These are phyloP conservation scores for Fusarium acutatum DNA, from an alignment of 2,329 filamentous ascomycete species.

Conservation along the genomic window DNA sequence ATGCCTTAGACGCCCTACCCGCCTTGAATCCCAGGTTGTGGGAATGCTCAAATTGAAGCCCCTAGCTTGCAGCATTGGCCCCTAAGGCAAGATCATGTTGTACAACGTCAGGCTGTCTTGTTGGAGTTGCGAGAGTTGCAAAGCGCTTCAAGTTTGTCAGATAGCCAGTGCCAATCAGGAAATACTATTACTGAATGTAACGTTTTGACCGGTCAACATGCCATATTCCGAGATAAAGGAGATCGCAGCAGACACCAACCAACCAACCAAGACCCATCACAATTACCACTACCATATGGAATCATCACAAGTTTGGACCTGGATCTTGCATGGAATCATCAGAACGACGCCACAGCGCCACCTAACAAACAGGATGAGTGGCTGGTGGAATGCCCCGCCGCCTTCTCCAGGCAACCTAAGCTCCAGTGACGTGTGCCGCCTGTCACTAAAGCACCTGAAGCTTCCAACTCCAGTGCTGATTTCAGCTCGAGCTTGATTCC, in stretches of 20 bases:
- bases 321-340: background rate
- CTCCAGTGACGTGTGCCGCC: constrained; percentile 32
- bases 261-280: rapidly evolving
- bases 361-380: background rate
- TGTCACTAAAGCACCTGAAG: constrained; percentile 3
- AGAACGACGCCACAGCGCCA: constrained; percentile 2
- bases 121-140: background rate
- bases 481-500: constrained; percentile 12
- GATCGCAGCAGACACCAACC: background rate
- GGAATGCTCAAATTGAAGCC: rapidly evolving
- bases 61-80: background rate
- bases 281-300: background rate
- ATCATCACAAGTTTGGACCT: background rate
- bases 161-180: background rate
- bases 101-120: no score
- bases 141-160: rapidly evolving
- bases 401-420: constrained; percentile 22
- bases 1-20: background rate
- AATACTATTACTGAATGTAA: rapidly evolving
- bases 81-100: background rate
- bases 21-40: no score
- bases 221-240: no score
- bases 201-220: rapidly evolving
- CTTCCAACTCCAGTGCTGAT: constrained; percentile 11
- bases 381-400: constrained; percentile 15